phyloP scores from a whole-genome alignment of 352 stramenopile genomes.

The Globisporangium alternatum region DNA sequence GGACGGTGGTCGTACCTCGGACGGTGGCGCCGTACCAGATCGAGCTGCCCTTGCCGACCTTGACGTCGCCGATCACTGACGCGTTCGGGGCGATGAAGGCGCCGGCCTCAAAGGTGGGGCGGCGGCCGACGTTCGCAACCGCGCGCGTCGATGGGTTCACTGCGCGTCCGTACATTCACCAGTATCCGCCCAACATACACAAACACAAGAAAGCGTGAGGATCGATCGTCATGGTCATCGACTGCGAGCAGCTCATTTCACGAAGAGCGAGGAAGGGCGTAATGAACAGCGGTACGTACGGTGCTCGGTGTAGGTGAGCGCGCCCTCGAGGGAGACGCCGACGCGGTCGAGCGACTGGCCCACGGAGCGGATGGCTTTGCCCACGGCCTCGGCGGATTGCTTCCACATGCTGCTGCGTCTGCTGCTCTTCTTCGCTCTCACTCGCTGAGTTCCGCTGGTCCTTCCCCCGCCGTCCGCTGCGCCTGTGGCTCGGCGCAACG shows the following conservation, averaged over 20 bases:
- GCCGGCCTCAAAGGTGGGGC: constrained; percentile 46
- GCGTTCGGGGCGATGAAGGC: constrained; percentile 91
- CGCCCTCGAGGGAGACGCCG: constrained; percentile 77
- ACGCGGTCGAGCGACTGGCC: constrained; percentile 85
- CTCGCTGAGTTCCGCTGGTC: constrained; percentile 23
- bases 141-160: constrained; percentile 83
- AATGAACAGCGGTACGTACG: constrained; percentile 42
- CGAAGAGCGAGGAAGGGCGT: neutral
- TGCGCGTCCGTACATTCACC: constrained; percentile 12
- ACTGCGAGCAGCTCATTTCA: neutral
- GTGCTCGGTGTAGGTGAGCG: constrained; percentile 85
- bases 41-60: constrained; percentile 87
- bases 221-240: neutral
- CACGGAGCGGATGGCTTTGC: constrained; percentile 82
- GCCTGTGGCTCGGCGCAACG: neutral
- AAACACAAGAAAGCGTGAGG: constrained; percentile 5
- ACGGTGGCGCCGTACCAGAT: constrained; percentile 94
- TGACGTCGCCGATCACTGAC: constrained; percentile 92
- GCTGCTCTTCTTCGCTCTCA: constrained; percentile 27
- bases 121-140: constrained; percentile 67
- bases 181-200: constrained; percentile 1
- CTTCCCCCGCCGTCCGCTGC: constrained; percentile 8
- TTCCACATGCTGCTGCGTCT: constrained; percentile 50
- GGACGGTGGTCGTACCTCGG: constrained; percentile 40
- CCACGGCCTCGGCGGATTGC: constrained; percentile 59